Evolutionary conservation across 208 protist species (phyloP), one percentile per base, ranked within the genome.

Genomic region (Crithidia fasciculata): DNA sequence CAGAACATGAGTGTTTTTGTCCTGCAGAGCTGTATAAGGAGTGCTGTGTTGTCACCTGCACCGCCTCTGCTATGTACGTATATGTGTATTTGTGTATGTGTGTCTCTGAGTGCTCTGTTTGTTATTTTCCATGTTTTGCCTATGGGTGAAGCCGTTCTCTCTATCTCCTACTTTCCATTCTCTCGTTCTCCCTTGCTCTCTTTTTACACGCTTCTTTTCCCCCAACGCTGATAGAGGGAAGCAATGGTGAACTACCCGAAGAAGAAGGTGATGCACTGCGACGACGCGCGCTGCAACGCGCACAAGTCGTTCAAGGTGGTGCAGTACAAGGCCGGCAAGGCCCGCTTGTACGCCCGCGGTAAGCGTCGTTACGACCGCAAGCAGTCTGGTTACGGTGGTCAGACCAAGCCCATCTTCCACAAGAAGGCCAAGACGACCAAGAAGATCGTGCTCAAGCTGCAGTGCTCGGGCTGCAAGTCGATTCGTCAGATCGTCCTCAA

Each of bases 341-440:
- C 98, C 72, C 97, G 95, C 63, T 81, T 99, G 58, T 99, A 94
- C 71, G 98, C 98, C 39, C 98, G 99, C 85, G 99, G 98, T 91
- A 99, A 99, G 59, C 76, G 82, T 57, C 92, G 73, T 98, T 99
- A 99, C 92, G 99, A 99, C 87, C 90, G 98, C 68, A 99, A 99
- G 88, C 99, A 99, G 98, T 90, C 87, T 55, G 99, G 99, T 91
- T 99, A 99, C 86, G 99, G 99, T 98, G 99, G 99, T 90, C 99
- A 80, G 96, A 99, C 99, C 82, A 99, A 99, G 97, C 99, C 99
- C 55, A 97, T 99, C 78, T 99, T 99, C 95, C 97, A 99, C 74
- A 84, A 99, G 95, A 99, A 99, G 97, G 98, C 98, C 56, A 99
- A 99, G 93, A 99, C 98, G 37, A 99, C 99, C 60, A 99, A 99